Conservation (phyloP, 371 early-diverging fungal genomes). For the Rhizomucor pusillus region DNA sequence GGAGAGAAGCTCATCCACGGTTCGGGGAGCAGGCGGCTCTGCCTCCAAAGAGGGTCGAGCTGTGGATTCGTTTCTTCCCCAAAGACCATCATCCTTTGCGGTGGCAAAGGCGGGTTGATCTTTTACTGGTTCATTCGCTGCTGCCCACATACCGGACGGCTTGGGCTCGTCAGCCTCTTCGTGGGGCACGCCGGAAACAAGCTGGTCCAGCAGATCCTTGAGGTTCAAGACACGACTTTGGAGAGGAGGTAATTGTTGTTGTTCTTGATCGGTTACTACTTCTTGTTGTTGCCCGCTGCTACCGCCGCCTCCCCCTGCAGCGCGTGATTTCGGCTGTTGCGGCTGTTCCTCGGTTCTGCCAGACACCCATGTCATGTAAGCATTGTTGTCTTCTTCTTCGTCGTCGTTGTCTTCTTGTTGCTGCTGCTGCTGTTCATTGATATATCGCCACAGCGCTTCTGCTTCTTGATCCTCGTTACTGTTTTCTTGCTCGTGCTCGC, state of each 20-base stretch:
- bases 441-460: slow-evolving; percentile 14
- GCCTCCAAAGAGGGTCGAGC: slow-evolving; percentile 8
- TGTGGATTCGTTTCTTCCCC: slow-evolving; percentile 6
- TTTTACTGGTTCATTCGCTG: too few species aligned
- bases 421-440: slow-evolving; percentile 8
- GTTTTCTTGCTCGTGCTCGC: slow-evolving; percentile 9
- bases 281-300: too few species aligned
- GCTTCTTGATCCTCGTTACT: slow-evolving; percentile 13
- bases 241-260: slow-evolving; percentile 4
- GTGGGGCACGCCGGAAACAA: slow-evolving; percentile 3
- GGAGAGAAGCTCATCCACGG: not conserved
- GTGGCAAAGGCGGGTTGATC: not conserved
- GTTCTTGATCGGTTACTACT: not conserved
- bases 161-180: not conserved
- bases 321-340: not conserved
- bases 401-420: slow-evolving; percentile 15
- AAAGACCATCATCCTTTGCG: not conserved
- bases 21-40: not conserved
- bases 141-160: not conserved
- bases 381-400: slow-evolving; percentile 3
- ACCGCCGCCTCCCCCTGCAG: too few species aligned
- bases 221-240: slow-evolving; percentile 11
- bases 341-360: not conserved
- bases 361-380: slow-evolving; percentile 3
- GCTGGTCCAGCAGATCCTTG: slow-evolving; percentile 13